Conservation (phyloP, 345 rosid genomes). For the Eucalyptus rudis region DNA sequence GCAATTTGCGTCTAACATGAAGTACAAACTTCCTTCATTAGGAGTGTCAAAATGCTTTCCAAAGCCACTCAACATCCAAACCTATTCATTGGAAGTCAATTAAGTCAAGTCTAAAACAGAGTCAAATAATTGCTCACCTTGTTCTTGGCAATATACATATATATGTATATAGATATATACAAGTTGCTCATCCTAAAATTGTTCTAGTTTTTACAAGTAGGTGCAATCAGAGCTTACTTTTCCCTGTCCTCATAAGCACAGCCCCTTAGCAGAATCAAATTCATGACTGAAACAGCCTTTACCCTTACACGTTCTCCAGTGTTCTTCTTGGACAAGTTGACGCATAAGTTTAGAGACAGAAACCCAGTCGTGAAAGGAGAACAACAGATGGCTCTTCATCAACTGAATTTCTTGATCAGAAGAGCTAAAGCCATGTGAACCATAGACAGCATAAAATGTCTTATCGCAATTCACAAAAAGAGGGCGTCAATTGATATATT, state of each 20-base stretch:
- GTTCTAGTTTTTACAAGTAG: background rate
- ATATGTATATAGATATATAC: background rate
- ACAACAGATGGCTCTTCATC: constrained; percentile 9
- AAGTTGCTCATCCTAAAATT: background rate
- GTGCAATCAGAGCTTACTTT: constrained; percentile 28
- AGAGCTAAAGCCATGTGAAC: background rate
- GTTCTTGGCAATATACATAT: background rate
- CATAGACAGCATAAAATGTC: background rate
- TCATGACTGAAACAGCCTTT: constrained; percentile 70
- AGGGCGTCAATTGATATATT: constrained; percentile 1
- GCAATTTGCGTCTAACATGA: too few relatives aligned
- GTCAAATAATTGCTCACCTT: background rate
- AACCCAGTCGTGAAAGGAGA: constrained; percentile 33
- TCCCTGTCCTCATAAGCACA: constrained; percentile 46
- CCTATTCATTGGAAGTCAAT: constrained; percentile 16
- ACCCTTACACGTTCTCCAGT: constrained; percentile 34
- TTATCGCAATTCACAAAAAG: background rate
- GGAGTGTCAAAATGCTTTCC: constrained; percentile 38
- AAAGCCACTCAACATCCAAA: constrained; percentile 34
- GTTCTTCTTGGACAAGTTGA: constrained; percentile 23
- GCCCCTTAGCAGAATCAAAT: constrained; percentile 43
- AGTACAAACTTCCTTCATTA: constrained; percentile 15
- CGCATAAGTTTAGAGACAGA: constrained; percentile 43
- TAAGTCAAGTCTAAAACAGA: background rate
- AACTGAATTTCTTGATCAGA: constrained; percentile 7